Conservation (phyloP, 495 filamentous ascomycete genomes). For the Penicillium psychrofluorescens region DNA sequence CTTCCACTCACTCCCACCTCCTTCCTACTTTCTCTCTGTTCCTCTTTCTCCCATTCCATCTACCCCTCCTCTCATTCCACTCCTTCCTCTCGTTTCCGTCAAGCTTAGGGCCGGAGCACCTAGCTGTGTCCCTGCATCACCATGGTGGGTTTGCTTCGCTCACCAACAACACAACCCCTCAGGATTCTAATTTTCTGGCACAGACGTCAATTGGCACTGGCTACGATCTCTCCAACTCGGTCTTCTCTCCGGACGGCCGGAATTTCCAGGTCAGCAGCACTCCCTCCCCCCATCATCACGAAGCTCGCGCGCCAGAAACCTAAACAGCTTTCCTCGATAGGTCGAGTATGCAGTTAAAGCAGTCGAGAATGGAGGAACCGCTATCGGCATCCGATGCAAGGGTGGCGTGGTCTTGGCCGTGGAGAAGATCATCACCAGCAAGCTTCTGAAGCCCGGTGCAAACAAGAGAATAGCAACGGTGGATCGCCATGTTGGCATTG, state of each 20-base stretch:
- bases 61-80: neutral
- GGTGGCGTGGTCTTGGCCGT: slow-evolving; percentile 94
- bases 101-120: neutral
- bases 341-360: slow-evolving; percentile 99
- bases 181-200: neutral
- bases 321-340: slow-evolving; percentile 16
- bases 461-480: slow-evolving; percentile 96
- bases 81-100: slow-evolving; percentile 1
- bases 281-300: neutral
- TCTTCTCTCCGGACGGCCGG: slow-evolving; percentile 96
- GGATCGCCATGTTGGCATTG: slow-evolving; percentile 88
- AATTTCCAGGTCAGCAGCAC: slow-evolving; percentile 72
- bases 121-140: slow-evolving; percentile 4
- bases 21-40: too few relatives aligned
- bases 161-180: neutral
- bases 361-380: slow-evolving; percentile 96
- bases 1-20: too few relatives aligned
- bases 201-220: slow-evolving; percentile 99
- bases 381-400: slow-evolving; percentile 93
- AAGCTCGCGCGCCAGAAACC: too few relatives aligned
- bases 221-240: slow-evolving; percentile 98
- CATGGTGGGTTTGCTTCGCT: slow-evolving; percentile 25
- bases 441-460: slow-evolving; percentile 83
- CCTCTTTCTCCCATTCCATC: too few relatives aligned
- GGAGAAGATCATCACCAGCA: slow-evolving; percentile 93